Percentiles rank a stretch among this genome's conserved stretches.
Evolutionary conservation across 192 early-diverging fungal genomes (phyloP).

Genomic region (Allomyces macrogynus): DNA sequence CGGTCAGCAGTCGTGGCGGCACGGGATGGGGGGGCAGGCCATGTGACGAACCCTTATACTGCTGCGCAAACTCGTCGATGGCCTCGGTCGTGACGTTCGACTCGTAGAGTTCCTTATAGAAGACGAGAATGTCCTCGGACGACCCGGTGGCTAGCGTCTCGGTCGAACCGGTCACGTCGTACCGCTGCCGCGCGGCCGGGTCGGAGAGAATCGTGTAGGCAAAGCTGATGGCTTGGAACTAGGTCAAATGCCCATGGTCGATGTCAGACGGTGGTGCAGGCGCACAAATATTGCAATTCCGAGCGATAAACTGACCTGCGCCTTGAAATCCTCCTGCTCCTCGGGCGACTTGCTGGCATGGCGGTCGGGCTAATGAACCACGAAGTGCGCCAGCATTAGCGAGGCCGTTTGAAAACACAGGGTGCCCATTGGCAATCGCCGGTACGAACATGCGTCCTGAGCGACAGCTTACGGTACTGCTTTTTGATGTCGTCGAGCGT

Average conservation of each 20-base stretch:
- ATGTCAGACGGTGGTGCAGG: too few relatives aligned
- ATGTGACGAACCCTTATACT: background rate
- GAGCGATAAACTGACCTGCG: background rate
- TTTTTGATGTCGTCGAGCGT: background rate
- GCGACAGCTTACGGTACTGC: background rate
- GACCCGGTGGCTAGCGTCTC: background rate
- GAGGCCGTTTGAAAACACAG: too few relatives aligned
- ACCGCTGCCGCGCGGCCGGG: background rate
- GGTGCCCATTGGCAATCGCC: too few relatives aligned
- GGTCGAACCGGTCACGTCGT: background rate
- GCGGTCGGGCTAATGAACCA: background rate
- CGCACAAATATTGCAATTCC: too few relatives aligned
- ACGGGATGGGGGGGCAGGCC: background rate
- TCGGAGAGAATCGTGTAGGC: background rate
- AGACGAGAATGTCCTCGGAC: background rate
- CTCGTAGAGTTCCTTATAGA: background rate
- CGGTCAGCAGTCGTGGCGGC: background rate
- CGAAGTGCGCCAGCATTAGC: background rate
- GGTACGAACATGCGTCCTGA: background rate
- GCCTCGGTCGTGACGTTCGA: background rate
- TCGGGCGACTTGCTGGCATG: background rate
- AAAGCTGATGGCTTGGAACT: background rate
- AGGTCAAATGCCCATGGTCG: background rate
- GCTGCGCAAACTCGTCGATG: background rate
- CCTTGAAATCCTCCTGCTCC: background rate